Conservation (phyloP, 2,329 filamentous ascomycete species). For the Sclerotinia sclerotiorum region DNA sequence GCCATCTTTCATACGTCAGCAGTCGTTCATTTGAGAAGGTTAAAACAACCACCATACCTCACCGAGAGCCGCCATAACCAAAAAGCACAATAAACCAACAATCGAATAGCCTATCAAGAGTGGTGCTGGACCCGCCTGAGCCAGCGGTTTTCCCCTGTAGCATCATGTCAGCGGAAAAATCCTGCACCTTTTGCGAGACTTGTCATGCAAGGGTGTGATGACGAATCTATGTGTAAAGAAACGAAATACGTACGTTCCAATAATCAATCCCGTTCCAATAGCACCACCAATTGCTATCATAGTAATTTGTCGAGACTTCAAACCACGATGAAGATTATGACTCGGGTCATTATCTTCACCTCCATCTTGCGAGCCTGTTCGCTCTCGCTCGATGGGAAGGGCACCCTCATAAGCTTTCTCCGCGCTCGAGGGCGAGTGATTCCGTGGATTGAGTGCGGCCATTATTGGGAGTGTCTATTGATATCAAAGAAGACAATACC, state of each 20-base stretch:
- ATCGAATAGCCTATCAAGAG: constrained; percentile 71
- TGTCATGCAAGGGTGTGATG: not conserved
- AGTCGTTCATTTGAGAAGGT: constrained; percentile 52
- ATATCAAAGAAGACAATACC: not conserved
- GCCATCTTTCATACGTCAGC: constrained; percentile 56
- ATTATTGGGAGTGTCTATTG: not conserved
- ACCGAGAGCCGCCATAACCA: constrained; percentile 73
- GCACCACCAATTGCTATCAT: constrained; percentile 74
- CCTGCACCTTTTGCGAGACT: constrained; percentile 13
- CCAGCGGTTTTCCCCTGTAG: constrained; percentile 46
- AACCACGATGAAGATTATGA: constrained; percentile 49
- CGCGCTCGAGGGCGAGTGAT: constrained; percentile 17
- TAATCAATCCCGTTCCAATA: constrained; percentile 59
- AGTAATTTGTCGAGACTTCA: constrained; percentile 55
- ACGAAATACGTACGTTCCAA: constrained; percentile 52
- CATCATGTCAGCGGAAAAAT: constrained; percentile 16
- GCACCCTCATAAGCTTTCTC: not conserved
- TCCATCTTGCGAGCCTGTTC: not conserved
- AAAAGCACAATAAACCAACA: constrained; percentile 70
- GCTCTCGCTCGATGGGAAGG: not conserved
- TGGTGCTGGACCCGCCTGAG: constrained; percentile 56
- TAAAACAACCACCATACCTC: constrained; percentile 26
- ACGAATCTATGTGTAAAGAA: not conserved
- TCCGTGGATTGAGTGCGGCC: not conserved
- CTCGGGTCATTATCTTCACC: constrained; percentile 31